Base-by-base conservation (phyloP, 2,329 filamentous ascomycete genomes). In the Epichloe uncinata region DNA sequence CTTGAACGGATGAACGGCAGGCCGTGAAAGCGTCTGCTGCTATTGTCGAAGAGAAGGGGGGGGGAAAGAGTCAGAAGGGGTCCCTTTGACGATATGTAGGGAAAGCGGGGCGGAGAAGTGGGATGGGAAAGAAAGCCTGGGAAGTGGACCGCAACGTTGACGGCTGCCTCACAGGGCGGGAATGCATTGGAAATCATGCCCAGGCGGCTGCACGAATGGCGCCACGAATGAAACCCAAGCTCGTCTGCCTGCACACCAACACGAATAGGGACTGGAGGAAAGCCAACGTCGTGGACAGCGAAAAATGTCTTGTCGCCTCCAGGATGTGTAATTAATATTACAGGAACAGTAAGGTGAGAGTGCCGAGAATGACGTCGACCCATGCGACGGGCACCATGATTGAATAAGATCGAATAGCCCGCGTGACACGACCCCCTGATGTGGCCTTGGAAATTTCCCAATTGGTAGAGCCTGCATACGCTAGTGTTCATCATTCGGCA, bases 1-100 rank as follows among this genome's bases (percentile, higher is more conserved):
- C 42, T 37, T 35, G 50, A 45, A 37, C 35, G 46, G 37, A 50
- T 49, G 36, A 52, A 49, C 7, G 50, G 16, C n/a, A 52, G 45
- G 35, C 45, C 44, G 45, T 46, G 42, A 34, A 52, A 52, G 48
- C 51, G 45, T 36, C 38, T 47, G 48, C 36, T 51, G 50, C 35
- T 49, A 33, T 50, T 40, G 41, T 36, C 16, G 40, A 40, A 11
- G 15, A 34, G 26, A 15, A 45, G 47, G 40, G 18, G 18, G 18
- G 18, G 18, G 18, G 38, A 46, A 42, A 44, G 36, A 15, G n/a
- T n/a, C 34, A 43, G 40, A 42, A 12, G 34, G 49, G 49, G 45
- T 38, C 40, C 15, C 38, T 16, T 50, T 48, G 13, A 42, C 13
- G 45, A 48, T 22, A 41, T 33, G 18, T 36, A 20, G 41, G 34